Base-by-base conservation (phyloP, 2,329 filamentous ascomycete genomes). In the Penicillium vulpinum region DNA sequence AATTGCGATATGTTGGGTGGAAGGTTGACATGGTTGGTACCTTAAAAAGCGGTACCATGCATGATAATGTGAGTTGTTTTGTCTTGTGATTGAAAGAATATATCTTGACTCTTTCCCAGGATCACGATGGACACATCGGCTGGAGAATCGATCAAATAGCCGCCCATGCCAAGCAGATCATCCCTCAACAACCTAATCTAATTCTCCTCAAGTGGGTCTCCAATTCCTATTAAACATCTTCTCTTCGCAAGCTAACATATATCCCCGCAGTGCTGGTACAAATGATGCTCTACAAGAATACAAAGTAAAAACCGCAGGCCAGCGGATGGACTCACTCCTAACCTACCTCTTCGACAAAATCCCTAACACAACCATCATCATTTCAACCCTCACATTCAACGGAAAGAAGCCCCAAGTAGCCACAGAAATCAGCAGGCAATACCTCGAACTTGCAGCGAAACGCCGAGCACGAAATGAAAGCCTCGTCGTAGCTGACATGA, bases 331-430 rank as follows among this genome's bases (percentile, higher is more conserved):
- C 18, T 29, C 35, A 2, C 57, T 75, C 1, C 49, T 75, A 3
- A 63, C 61, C 13, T 54, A 63, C 9, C 51, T 74, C 15, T 68
- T 63, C 28, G 41, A 57, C 10, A 38, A 52, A 2, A 62, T 68
- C n/a, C 62, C 63, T 4, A 60, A 61, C 36, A 70, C 69, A 3
- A 68, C 65, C 1, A 62, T 75, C 16, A 65, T 75, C 21, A 54
- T 75, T 6, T 74, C 72, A 4, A 75, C 73, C 0, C 60, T 75
- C 1, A 56, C 74, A 5, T 68, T 67, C 3, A 68, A 62, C 15
- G 58, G 61, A 22, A 35, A 50, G 2, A 13, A 54, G 1, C 56
- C 53, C 5, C 13, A 47, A 5, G 15, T 35, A 11, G 58, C 58
- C 22, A 39, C 56, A 16, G 41, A 48, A 0, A 64, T 67, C 49